Percentiles rank a stretch among this genome's conserved stretches.
Conservation (phyloP, 2,329 filamentous ascomycete genomes). For the Xylaria sp. region DNA sequence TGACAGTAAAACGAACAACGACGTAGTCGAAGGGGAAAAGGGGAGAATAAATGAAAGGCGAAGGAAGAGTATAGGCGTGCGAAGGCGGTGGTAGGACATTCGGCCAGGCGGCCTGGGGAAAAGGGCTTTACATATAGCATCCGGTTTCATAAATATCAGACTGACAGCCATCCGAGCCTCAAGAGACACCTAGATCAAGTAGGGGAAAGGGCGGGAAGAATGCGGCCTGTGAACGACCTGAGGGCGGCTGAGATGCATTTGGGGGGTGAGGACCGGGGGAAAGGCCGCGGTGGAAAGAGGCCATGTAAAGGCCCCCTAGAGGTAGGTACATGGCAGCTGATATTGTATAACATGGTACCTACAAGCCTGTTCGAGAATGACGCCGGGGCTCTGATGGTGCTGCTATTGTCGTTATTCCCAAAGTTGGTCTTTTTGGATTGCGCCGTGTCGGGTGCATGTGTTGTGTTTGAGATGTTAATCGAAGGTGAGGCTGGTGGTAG, state of each 20-base stretch:
- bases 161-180: slow-evolving; percentile 14
- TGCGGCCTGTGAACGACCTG: not conserved
- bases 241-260: not conserved
- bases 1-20: not conserved
- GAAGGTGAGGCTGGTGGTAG: slow-evolving; percentile 29
- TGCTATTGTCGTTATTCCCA: no score
- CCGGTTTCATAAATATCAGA: slow-evolving; percentile 23
- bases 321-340: not conserved
- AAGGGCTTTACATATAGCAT: slow-evolving; percentile 16
- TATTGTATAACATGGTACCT: not conserved
- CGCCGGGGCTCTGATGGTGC: slow-evolving; percentile 2
- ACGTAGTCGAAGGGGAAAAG: not conserved
- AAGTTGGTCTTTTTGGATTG: no score
- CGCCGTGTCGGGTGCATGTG: no score
- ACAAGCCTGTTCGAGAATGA: not conserved
- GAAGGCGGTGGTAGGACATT: slow-evolving; percentile 2
- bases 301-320: no score
- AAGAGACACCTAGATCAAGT: not conserved
- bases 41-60: not conserved
- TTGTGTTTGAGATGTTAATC: slow-evolving; percentile 26
- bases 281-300: not conserved
- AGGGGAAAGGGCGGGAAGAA: not conserved
- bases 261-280: not conserved
- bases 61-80: slow-evolving; percentile 1
- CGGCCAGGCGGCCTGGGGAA: slow-evolving; percentile 15